Conservation (phyloP, 805 yeast species). For the Candida vaughaniae region DNA sequence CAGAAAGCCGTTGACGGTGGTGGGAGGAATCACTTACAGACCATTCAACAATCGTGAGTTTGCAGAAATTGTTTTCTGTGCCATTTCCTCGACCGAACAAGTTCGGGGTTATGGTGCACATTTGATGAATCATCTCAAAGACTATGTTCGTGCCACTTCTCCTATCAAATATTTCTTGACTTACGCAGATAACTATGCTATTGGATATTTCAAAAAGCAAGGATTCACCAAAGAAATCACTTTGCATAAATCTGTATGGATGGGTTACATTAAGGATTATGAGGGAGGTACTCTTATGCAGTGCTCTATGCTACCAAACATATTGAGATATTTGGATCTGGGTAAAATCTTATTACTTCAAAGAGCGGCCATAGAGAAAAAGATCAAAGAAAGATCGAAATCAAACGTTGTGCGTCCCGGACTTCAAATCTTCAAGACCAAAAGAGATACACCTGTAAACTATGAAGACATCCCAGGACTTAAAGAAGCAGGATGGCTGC, state of each 20-base stretch:
- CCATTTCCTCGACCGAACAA: slow-evolving; percentile 95
- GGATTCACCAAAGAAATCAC: slow-evolving; percentile 96
- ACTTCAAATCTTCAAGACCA: slow-evolving; percentile 58
- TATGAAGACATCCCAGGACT: slow-evolving; percentile 86
- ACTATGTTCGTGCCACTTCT: slow-evolving; percentile 86
- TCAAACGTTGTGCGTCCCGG: slow-evolving; percentile 85
- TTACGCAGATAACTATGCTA: slow-evolving; percentile 96
- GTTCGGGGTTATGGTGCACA: slow-evolving; percentile 99
- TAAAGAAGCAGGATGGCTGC: slow-evolving; percentile 95
- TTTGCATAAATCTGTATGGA: slow-evolving; percentile 83
- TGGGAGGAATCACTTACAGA: slow-evolving; percentile 95
- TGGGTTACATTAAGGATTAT: slow-evolving; percentile 98
- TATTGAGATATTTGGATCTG: slow-evolving; percentile 80
- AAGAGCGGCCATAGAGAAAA: slow-evolving; percentile 85
- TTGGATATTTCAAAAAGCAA: slow-evolving; percentile 97
- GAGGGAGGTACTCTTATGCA: slow-evolving; percentile 99
- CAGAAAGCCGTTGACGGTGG: slow-evolving; percentile 89
- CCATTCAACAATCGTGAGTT: slow-evolving; percentile 89
- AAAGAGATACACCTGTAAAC: slow-evolving; percentile 53
- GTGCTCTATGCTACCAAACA: slow-evolving; percentile 86
- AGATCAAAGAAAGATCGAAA: slow-evolving; percentile 74
- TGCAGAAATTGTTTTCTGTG: slow-evolving; percentile 98
- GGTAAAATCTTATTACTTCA: slow-evolving; percentile 83
- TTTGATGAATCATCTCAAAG: slow-evolving; percentile 95
- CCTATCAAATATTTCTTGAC: slow-evolving; percentile 31